Evolutionary conservation across 2,329 filamentous ascomycete genomes (phyloP), one percentile per base, ranked within the genome.

Genomic region (Rhynchosporium graminicola): DNA sequence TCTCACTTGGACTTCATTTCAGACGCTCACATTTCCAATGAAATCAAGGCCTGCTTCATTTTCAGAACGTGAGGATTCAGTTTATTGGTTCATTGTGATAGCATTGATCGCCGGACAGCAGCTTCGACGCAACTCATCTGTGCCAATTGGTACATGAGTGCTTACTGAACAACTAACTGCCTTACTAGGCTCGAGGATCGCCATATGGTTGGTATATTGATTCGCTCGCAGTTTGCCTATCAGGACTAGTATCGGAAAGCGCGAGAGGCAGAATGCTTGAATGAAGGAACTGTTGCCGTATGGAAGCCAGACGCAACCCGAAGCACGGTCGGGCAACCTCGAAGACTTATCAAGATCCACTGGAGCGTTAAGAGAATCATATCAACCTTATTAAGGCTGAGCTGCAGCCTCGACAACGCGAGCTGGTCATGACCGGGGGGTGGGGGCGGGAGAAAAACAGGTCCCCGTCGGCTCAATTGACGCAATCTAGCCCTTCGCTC

Each of bases 371-470:
- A 13, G 5, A 3, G 20, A n/a, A 20, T 20, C 20, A 20, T 10
- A 31, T 13, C 10, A 15, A 40, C 15, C 33, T 36, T 36, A 36
- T 36, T n/a, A 20, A 57, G 54, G 38, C 54, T 57, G 29, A 46
- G 42, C 28, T 31, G 42, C 28, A 57, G 54, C 42, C 54, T 57
- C 28, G 54, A 57, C 26, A 40, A 33, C 33, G 29, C 26, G 6
- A 20, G 42, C 33, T 13, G 26, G 54, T 57, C 54, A 57, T 57
- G 15, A 33, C 36, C 12, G 54, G 20, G 20, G 20, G 20, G 20
- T 1, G 20, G 1, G 20, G 20, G 45, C 20, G 54, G 1, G 9
- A 10, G 33, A 10, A 57, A 46, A 40, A 57, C 40, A n/a, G 20
- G 26, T 43, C 42, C 54, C 8, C 40, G 38, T 26, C 42, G 42